These are phyloP conservation scores for Phialophora tarda DNA, from an alignment of 2,329 filamentous ascomycete genomes.

Conservation along the genomic window DNA sequence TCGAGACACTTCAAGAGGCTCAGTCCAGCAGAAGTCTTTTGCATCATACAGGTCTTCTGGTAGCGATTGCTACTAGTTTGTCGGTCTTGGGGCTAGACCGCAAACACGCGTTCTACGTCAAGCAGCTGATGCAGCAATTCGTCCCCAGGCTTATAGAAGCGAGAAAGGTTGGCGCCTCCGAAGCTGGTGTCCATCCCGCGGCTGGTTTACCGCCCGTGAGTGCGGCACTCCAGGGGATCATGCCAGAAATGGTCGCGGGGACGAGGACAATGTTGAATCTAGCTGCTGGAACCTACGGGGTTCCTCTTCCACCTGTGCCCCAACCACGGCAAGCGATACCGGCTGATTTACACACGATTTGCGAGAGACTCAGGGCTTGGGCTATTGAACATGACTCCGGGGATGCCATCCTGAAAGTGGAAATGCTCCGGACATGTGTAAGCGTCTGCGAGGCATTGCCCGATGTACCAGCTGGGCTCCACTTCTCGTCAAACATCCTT, in stretches of 20 bases:
- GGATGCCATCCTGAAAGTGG: slow-evolving; percentile 78
- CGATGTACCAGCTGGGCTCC: slow-evolving; percentile 87
- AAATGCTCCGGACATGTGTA: slow-evolving; percentile 86
- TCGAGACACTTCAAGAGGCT: slow-evolving; percentile 34
- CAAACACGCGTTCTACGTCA: slow-evolving; percentile 89
- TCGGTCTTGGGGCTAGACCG: slow-evolving; percentile 78
- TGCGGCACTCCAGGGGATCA: slow-evolving; percentile 45
- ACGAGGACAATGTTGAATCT: slow-evolving; percentile 50
- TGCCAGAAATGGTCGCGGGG: slow-evolving; percentile 44
- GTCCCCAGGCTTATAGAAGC: slow-evolving; percentile 88
- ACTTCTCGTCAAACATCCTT: slow-evolving; percentile 82
- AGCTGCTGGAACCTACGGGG: slow-evolving; percentile 51
- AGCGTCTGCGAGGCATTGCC: slow-evolving; percentile 92
- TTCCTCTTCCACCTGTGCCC: slow-evolving; percentile 40
- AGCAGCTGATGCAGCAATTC: slow-evolving; percentile 81
- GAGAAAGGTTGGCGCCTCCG: slow-evolving; percentile 89
- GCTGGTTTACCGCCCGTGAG: slow-evolving; percentile 79
- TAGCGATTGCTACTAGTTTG: slow-evolving; percentile 86
- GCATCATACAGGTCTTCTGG: slow-evolving; percentile 29
- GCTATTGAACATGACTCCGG: slow-evolving; percentile 64
- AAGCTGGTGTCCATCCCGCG: slow-evolving; percentile 92
- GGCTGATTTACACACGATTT: slow-evolving; percentile 22
- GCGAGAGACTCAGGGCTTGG: slow-evolving; percentile 28
- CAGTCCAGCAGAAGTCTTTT: slow-evolving; percentile 32
- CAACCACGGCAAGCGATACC: slow-evolving; percentile 3